Percentiles rank a stretch among this genome's conserved stretches.
Evolutionary conservation across 441 rosid species (phyloP).

Genomic region (Adansonia grandidieri): DNA sequence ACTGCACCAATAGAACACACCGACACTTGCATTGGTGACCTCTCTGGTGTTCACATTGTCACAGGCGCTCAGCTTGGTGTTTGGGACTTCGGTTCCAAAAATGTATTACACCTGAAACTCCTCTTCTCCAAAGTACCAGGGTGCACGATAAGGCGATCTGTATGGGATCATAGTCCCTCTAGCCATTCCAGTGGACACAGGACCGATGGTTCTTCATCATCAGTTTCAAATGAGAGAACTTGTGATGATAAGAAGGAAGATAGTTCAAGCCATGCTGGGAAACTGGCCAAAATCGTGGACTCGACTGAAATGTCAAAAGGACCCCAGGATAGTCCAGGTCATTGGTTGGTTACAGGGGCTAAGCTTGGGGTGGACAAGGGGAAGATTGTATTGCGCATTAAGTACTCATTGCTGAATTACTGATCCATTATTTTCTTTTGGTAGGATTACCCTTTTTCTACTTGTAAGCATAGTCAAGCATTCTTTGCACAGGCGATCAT

Average conservation of each 20-base stretch:
- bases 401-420: conserved; percentile 77
- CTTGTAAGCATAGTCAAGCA: conserved; percentile 44
- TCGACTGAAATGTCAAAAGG: conserved; percentile 69
- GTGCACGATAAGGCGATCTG: conserved; percentile 75
- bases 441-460: conserved; percentile 33
- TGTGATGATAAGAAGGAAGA: conserved; percentile 59
- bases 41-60: conserved; percentile 71
- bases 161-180: conserved; percentile 78
- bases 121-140: conserved; percentile 80
- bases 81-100: conserved; percentile 78
- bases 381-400: conserved; percentile 68
- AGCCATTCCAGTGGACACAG: conserved; percentile 37
- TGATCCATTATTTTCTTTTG: conserved; percentile 34
- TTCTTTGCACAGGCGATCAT: conserved; percentile 66
- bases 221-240: conserved; percentile 45
- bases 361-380: conserved; percentile 83
- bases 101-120: conserved; percentile 67
- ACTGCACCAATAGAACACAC: conserved; percentile 74
- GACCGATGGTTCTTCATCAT: conserved; percentile 56
- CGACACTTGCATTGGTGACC: conserved; percentile 77
- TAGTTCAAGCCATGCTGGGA: conserved; percentile 47
- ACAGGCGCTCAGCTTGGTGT: conserved; percentile 86
- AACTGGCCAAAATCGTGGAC: conserved; percentile 68
- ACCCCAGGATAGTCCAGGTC: conserved; percentile 74
- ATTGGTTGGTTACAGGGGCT: conserved; percentile 86